Evolutionary conservation across 768 basidiomycete genomes (phyloP).

Genomic region (Leucogyrophana mollusca): DNA sequence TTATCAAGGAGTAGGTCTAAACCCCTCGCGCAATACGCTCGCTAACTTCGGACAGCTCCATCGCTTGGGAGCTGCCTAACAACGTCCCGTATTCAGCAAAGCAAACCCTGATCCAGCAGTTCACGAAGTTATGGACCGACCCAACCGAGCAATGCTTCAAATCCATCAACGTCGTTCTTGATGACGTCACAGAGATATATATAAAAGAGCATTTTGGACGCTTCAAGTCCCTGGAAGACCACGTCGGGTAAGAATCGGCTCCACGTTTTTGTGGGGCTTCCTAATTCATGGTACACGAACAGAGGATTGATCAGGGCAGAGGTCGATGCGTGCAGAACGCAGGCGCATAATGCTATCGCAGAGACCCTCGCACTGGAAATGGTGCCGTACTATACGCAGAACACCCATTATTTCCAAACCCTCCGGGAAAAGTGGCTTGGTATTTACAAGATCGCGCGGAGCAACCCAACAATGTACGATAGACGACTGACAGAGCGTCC

Average conservation of each 20-base stretch:
- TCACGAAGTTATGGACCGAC: slow-evolving; percentile 33
- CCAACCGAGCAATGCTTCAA: slow-evolving; percentile 36
- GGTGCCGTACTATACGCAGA: slow-evolving; percentile 38
- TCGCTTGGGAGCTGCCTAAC: slow-evolving; percentile 42
- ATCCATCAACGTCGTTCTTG: slow-evolving; percentile 28
- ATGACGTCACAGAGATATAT: slow-evolving; percentile 24
- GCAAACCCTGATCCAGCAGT: slow-evolving; percentile 31
- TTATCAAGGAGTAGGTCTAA: slow-evolving; percentile 33
- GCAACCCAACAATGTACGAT: not conserved
- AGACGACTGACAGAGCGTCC: too few species aligned
- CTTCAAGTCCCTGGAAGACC: slow-evolving; percentile 33
- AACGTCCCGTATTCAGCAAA: slow-evolving; percentile 43
- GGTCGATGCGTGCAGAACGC: slow-evolving; percentile 25
- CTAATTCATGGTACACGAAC: not conserved
- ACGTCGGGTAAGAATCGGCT: slow-evolving; percentile 32
- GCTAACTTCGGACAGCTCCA: slow-evolving; percentile 24
- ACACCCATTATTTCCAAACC: slow-evolving; percentile 17
- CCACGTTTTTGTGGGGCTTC: not conserved
- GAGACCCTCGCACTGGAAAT: slow-evolving; percentile 38
- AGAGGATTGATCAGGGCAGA: slow-evolving; percentile 29
- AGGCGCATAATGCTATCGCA: slow-evolving; percentile 23
- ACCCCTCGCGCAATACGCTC: not conserved
- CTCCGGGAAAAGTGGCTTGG: slow-evolving; percentile 23
- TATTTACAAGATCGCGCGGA: slow-evolving; percentile 19
- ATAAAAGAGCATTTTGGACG: slow-evolving; percentile 38